These are phyloP conservation scores for Yarrowia porcina DNA, from an alignment of 805 yeast genomes.

Conservation along the genomic window DNA sequence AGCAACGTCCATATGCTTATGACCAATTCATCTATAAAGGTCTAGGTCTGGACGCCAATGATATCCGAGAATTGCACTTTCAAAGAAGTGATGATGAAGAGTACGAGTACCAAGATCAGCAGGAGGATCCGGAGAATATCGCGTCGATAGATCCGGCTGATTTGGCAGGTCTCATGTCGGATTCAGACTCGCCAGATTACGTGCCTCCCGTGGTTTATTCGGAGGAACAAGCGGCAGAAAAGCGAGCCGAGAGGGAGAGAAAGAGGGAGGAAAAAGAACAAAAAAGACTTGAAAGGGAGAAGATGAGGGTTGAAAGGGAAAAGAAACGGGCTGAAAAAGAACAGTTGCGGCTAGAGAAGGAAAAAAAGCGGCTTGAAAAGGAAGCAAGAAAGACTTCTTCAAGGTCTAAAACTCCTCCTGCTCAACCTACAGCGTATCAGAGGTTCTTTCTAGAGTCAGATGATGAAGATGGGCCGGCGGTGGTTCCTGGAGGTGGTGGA, in stretches of 20 bases:
- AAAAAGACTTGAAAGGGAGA: neutral
- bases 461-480: neutral
- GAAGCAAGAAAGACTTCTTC: neutral
- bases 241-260: neutral
- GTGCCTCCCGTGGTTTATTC: neutral
- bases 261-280: neutral
- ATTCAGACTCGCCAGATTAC: neutral
- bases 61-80: neutral
- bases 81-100: conserved; percentile 5
- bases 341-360: neutral
- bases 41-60: neutral
- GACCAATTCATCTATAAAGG: neutral
- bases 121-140: neutral
- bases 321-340: neutral
- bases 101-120: conserved; percentile 18
- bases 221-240: neutral
- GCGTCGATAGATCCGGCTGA: neutral
- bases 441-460: conserved; percentile 6
- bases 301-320: neutral
- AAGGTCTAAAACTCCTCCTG: neutral
- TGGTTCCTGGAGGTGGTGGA: neutral
- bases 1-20: conserved; percentile 9
- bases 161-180: conserved; percentile 11
- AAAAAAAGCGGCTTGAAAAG: neutral
- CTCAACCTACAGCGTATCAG: neutral